phyloP scores from a whole-genome alignment of 2,329 filamentous ascomycete species.

The Cylindrodendrum hubeiense region DNA sequence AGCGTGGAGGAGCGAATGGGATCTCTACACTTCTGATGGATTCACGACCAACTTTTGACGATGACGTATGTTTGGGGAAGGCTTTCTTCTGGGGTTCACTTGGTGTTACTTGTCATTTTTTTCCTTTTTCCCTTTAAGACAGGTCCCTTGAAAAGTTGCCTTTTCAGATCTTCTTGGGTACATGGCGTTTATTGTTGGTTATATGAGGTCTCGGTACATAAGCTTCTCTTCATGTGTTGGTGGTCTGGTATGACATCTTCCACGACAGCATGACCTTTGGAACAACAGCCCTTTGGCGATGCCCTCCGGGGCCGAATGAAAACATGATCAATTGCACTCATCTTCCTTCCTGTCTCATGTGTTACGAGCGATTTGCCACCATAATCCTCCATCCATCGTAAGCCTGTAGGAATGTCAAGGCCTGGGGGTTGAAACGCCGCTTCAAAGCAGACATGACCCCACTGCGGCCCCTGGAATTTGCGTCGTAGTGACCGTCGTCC shows the following conservation, averaged over 20 bases:
- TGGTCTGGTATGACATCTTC: background rate
- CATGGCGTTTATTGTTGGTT: background rate
- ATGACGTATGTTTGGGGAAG: background rate
- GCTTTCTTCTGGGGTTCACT: background rate
- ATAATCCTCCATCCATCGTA: background rate
- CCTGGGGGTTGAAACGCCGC: slow-evolving; percentile 1
- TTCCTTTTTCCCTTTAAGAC: no score
- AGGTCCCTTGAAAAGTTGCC: background rate
- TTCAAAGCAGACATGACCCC: background rate
- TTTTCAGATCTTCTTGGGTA: background rate
- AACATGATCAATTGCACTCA: background rate
- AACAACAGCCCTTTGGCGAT: background rate
- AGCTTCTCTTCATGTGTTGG: slow-evolving; percentile 5
- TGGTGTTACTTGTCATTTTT: background rate
- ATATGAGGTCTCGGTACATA: background rate
- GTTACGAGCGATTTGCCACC: background rate
- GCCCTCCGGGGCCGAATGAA: background rate
- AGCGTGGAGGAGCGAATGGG: slow-evolving; percentile 72
- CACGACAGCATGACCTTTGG: background rate
- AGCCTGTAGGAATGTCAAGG: background rate
- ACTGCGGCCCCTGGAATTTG: slow-evolving; percentile 13
- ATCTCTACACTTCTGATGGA: slow-evolving; percentile 44
- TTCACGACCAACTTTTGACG: background rate
- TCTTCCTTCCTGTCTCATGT: background rate
- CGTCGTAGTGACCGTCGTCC: background rate